Base-by-base conservation (phyloP, 2,329 filamentous ascomycete genomes). In the Stagonosporopsis cucurbitacearum region DNA sequence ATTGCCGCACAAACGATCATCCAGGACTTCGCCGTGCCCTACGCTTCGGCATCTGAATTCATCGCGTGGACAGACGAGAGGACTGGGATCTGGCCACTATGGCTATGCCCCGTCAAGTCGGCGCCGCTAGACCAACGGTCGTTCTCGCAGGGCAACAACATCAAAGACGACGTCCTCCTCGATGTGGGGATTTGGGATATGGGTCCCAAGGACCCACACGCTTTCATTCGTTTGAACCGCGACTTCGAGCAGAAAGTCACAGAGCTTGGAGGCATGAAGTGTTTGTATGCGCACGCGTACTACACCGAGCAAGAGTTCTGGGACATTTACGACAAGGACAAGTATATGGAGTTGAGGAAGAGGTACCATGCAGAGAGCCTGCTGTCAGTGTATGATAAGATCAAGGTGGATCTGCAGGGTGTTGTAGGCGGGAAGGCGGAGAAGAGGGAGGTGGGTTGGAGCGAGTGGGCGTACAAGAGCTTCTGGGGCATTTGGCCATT, bases 231-330 rank as follows among this genome's bases (percentile, higher is more conserved):
- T 41, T 83, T 86, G 64, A 96, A 96, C 76, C 83, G 88, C 22
- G 82, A 81, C 33, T 82, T 96, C 28, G 92, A 96, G 77, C 77
- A 80, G 25, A 89, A 89, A 69, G 83, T 94, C 1, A 79, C 80
- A 42, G 81, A 86, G 64, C 82, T 96, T 1, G 86, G 88, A 28
- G 92, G 92, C 8, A 86, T 89, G 80, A 96, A 96, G 79, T 96
- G 91, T 87, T 79, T 96, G 19, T 96, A 96, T 75, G 91, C 92
- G 4, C 90, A 94, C 70, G 89, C 90, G 0, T 96, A 92, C 78
- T 96, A 95, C 74, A 82, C 84, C 17, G 84, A 90, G 70, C 77
- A 82, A 1, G 86, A 90, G 70, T 92, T 91, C 71, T 90, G 88
- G 88, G 69, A 77, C 25, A 80, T 87, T 48, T 90, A 91, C 71